Evolutionary conservation across 495 filamentous ascomycete genomes (phyloP).

Genomic region (Penicillium steckii): DNA sequence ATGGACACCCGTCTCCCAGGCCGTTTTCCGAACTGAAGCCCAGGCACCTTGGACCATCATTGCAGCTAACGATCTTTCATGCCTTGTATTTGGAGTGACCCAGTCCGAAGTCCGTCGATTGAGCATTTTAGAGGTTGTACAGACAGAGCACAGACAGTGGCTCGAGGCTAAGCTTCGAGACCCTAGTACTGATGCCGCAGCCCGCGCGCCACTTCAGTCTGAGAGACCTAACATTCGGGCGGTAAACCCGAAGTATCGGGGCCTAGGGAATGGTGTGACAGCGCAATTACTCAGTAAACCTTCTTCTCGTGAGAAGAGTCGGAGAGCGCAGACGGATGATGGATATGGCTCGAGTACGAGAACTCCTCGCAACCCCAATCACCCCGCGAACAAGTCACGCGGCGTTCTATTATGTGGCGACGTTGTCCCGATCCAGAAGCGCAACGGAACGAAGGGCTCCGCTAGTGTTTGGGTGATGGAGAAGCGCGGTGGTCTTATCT

Average conservation of each 20-base stretch:
- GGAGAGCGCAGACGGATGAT: slow-evolving; percentile 71
- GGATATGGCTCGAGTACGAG: slow-evolving; percentile 67
- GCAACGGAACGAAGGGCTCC: slow-evolving; percentile 85
- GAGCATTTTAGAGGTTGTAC: slow-evolving; percentile 92
- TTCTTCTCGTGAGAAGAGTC: slow-evolving; percentile 63
- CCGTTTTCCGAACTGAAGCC: slow-evolving; percentile 92
- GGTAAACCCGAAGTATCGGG: slow-evolving; percentile 50
- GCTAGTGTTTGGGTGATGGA: slow-evolving; percentile 99
- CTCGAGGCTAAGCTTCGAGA: slow-evolving; percentile 79
- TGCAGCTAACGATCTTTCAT: slow-evolving; percentile 95
- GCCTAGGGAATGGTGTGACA: slow-evolving; percentile 76
- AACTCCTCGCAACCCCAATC: slow-evolving; percentile 46
- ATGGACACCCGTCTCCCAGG: slow-evolving; percentile 88
- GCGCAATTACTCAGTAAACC: slow-evolving; percentile 86
- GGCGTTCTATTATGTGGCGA: slow-evolving; percentile 94
- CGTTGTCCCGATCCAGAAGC: slow-evolving; percentile 94
- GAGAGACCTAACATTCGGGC: slow-evolving; percentile 39
- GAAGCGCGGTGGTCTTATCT: slow-evolving; percentile 89
- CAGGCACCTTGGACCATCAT: slow-evolving; percentile 91
- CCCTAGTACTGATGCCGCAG: slow-evolving; percentile 48
- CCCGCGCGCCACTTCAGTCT: slow-evolving; percentile 35
- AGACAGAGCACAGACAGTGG: slow-evolving; percentile 83
- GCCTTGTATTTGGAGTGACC: slow-evolving; percentile 92
- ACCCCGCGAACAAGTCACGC: slow-evolving; percentile 71
- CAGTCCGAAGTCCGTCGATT: slow-evolving; percentile 90